A percentile compares a stretch with the other conserved stretches of the same genome.
phyloP scores from a whole-genome alignment of 2,329 filamentous ascomycete genomes.

The Chrysoporthe puriensis region DNA sequence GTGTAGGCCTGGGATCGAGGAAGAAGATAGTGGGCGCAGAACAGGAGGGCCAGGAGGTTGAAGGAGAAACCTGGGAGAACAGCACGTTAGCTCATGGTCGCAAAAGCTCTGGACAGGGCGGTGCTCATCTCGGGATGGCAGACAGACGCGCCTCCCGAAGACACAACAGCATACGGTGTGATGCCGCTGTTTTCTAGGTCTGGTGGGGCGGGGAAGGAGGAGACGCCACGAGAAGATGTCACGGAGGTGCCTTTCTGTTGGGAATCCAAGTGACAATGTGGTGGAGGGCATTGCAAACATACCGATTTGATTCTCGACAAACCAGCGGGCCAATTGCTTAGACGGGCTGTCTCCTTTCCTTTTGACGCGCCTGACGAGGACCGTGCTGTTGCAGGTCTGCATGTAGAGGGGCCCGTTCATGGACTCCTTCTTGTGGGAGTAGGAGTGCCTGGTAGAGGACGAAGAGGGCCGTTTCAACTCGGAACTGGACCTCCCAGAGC shows the following conservation, averaged over 20 bases:
- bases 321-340: conserved; percentile 66
- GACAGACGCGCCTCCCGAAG: conserved; percentile 4
- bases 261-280: conserved; percentile 7
- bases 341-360: conserved; percentile 65
- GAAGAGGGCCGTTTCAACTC: conserved; percentile 20
- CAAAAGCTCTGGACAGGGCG: not conserved
- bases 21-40: conserved; percentile 80
- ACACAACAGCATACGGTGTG: conserved; percentile 19
- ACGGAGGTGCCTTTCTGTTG: conserved; percentile 2
- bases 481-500: conserved; percentile 22
- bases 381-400: conserved; percentile 57
- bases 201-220: conserved; percentile 13
- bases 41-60: conserved; percentile 82
- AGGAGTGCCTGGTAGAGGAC: conserved; percentile 34
- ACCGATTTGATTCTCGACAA: conserved; percentile 83
- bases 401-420: conserved; percentile 63
- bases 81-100: conserved; percentile 10
- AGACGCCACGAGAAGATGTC: conserved; percentile 8
- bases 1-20: conserved; percentile 79
- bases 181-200: not conserved
- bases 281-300: conserved; percentile 41
- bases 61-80: conserved; percentile 71
- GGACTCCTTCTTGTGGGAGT: conserved; percentile 42
- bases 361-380: conserved; percentile 61
- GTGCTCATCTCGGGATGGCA: not conserved